Percentiles rank a stretch among this genome's conserved stretches.
These are phyloP conservation scores for Ceratocystiopsis sp. DNA, from an alignment of 2,329 filamentous ascomycete genomes.

Conservation along the genomic window DNA sequence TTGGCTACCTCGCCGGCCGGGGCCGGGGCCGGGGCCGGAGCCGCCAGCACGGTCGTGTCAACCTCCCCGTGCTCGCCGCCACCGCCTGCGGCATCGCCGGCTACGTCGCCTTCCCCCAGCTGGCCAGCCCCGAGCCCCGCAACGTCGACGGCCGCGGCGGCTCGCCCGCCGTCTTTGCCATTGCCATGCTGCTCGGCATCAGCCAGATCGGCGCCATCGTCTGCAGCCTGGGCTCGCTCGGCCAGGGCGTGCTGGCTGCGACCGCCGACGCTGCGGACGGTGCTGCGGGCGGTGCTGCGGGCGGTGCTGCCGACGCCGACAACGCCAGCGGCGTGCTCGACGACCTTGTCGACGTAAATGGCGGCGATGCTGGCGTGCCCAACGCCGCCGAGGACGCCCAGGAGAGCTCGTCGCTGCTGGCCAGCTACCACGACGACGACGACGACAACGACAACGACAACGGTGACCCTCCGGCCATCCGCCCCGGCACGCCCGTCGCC, in stretches of 20 bases:
- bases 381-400: conserved; percentile 9
- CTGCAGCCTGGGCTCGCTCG: conserved; percentile 78
- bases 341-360: background rate
- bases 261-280: conserved; percentile 4
- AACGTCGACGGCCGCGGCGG: conserved; percentile 48
- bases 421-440: conserved; percentile 6
- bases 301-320: conserved; percentile 10
- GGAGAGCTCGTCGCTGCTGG: conserved; percentile 25
- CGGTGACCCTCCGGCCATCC: background rate
- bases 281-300: background rate
- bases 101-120: conserved; percentile 59
- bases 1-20: conserved; percentile 68
- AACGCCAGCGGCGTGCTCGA: conserved; percentile 4
- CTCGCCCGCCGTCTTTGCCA: conserved; percentile 50
- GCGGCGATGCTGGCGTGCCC: background rate
- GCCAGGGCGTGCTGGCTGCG: conserved; percentile 51
- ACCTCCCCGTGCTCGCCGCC: conserved; percentile 57
- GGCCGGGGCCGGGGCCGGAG: background rate
- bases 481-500: background rate
- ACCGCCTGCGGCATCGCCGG: conserved; percentile 60
- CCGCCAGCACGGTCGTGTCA: conserved; percentile 21
- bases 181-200: conserved; percentile 68
- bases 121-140: conserved; percentile 59
- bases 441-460: background rate
- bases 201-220: conserved; percentile 96